These are phyloP conservation scores for Sporothrix brasiliensis DNA, from an alignment of 2,329 filamentous ascomycete genomes.

Conservation along the genomic window DNA sequence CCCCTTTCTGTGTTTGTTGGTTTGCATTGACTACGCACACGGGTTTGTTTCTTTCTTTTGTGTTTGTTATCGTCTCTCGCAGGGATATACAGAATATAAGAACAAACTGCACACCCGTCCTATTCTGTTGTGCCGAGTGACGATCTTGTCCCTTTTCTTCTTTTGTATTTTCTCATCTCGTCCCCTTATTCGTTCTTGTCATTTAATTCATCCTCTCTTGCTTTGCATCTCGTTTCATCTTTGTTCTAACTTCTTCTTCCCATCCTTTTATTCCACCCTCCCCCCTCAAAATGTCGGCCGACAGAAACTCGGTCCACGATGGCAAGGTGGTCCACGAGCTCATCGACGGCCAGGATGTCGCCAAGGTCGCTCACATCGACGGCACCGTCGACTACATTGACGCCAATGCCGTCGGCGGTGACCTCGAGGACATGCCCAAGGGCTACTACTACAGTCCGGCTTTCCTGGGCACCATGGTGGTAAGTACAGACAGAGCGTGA, in stretches of 20 bases:
- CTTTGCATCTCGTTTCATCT: neutral
- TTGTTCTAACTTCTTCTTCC: neutral
- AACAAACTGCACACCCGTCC: slow-evolving; percentile 7
- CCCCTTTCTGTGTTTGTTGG: slow-evolving; percentile 5
- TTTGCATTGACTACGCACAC: neutral
- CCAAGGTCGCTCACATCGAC: slow-evolving; percentile 45
- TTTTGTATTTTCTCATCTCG: neutral
- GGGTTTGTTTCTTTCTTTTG: neutral
- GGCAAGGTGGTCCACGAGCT: slow-evolving; percentile 26
- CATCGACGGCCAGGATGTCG: slow-evolving; percentile 37
- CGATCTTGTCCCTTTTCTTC: neutral
- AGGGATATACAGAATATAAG: slow-evolving; percentile 19
- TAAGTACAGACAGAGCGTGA: neutral
- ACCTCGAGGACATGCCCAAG: slow-evolving; percentile 46
- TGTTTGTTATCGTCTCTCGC: neutral
- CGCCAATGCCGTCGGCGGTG: slow-evolving; percentile 48
- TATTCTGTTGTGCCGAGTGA: neutral
- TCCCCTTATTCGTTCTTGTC: neutral
- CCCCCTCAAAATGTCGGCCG: slow-evolving; percentile 29
- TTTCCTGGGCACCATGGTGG: slow-evolving; percentile 47
- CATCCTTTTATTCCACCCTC: neutral
- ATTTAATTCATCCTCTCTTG: neutral
- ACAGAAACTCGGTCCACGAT: slow-evolving; percentile 29
- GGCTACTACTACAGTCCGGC: slow-evolving; percentile 48
- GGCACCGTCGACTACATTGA: slow-evolving; percentile 50